Percentiles rank a stretch among this genome's conserved stretches.
These are phyloP conservation scores for Fusarium temperatum DNA, from an alignment of 2,329 filamentous ascomycete genomes.

Conservation along the genomic window DNA sequence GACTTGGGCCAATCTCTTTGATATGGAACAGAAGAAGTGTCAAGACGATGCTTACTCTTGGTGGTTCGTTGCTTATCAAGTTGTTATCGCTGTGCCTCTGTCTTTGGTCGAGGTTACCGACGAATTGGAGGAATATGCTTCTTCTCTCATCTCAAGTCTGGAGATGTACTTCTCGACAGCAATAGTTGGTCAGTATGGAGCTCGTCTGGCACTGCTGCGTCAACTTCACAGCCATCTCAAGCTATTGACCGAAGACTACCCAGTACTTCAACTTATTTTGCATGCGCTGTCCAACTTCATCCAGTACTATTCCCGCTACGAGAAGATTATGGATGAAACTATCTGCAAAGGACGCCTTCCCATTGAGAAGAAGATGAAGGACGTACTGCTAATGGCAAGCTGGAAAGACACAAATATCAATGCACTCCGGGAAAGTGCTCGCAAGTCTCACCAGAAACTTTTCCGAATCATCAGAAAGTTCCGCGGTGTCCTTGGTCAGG, in stretches of 20 bases:
- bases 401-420: slow-evolving; percentile 99
- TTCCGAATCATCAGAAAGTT: slow-evolving; percentile 94
- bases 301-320: slow-evolving; percentile 76
- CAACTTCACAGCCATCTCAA: slow-evolving; percentile 72
- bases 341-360: slow-evolving; percentile 73
- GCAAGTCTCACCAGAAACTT: slow-evolving; percentile 88
- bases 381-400: slow-evolving; percentile 90
- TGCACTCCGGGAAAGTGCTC: slow-evolving; percentile 86
- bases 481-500: slow-evolving; percentile 77
- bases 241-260: slow-evolving; percentile 67
- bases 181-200: slow-evolving; percentile 81
- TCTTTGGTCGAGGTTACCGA: slow-evolving; percentile 67
- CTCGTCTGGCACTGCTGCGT: slow-evolving; percentile 75
- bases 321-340: slow-evolving; percentile 69
- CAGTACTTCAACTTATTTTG: slow-evolving; percentile 65
- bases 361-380: slow-evolving; percentile 92
- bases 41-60: slow-evolving; percentile 83
- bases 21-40: slow-evolving; percentile 81
- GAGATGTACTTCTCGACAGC: slow-evolving; percentile 82
- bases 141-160: slow-evolving; percentile 77
- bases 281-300: slow-evolving; percentile 80
- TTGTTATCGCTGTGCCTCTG: slow-evolving; percentile 79
- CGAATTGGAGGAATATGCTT: slow-evolving; percentile 70
- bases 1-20: slow-evolving; percentile 90
- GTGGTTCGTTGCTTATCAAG: slow-evolving; percentile 98